phyloP scores from a whole-genome alignment of 129 eudicot species.

The Heracleum sosnowskyi region DNA sequence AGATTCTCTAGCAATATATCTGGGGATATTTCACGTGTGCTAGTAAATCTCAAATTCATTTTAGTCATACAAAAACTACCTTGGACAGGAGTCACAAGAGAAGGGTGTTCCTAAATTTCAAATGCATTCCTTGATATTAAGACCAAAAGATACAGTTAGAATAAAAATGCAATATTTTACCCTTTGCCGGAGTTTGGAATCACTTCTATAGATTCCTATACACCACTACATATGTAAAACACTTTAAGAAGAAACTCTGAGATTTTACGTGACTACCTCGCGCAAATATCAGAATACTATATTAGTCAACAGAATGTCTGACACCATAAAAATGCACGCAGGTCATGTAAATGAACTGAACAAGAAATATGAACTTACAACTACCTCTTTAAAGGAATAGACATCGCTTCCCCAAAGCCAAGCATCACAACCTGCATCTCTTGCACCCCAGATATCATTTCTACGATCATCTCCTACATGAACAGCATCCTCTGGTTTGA shows the following conservation, averaged over 20 bases:
- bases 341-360: not conserved
- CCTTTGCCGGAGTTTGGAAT: not conserved
- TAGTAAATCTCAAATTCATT: not conserved
- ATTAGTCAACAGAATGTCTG: not conserved
- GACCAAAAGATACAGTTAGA: not conserved
- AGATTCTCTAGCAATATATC: not conserved
- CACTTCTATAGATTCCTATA: not conserved
- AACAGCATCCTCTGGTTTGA: conserved; percentile 91
- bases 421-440: conserved; percentile 99
- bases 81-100: not conserved
- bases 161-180: not conserved
- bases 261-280: not conserved
- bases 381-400: conserved; percentile 89
- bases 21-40: not conserved
- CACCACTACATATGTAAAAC: not conserved
- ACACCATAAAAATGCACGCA: not conserved
- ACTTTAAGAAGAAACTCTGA: not conserved
- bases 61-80: not conserved
- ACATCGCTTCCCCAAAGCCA: conserved; percentile 99
- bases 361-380: not conserved
- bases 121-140: not conserved
- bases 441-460: conserved; percentile 97
- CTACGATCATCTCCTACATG: conserved; percentile 99
- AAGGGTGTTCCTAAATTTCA: not conserved
- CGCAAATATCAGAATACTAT: not conserved